Percentiles rank a stretch among this genome's conserved stretches.
Conservation (phyloP, 192 early-diverging fungal genomes). For the Podila minutissima region DNA sequence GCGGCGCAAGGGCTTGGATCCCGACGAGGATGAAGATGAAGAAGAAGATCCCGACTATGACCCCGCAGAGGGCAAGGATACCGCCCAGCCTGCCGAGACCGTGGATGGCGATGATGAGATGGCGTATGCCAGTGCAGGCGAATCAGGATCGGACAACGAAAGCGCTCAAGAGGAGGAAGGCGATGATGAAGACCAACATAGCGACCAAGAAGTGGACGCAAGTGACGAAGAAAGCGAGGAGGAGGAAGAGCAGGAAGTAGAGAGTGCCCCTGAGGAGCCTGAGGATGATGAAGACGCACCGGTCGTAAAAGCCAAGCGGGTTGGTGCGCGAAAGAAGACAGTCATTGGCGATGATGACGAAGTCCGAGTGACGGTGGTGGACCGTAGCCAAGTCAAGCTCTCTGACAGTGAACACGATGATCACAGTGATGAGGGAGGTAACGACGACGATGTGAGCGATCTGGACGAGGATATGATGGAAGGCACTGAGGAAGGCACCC, state of each 20-base stretch:
- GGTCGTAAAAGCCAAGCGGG: slow-evolving; percentile 6
- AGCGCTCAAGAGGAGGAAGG: slow-evolving; percentile 1
- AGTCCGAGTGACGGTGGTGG: slow-evolving; percentile 19
- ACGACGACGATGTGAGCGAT: slow-evolving; percentile 5
- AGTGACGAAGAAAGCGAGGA: background rate
- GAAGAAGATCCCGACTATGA: slow-evolving; percentile 4
- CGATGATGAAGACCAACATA: background rate
- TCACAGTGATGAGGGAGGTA: background rate
- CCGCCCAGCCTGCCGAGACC: background rate
- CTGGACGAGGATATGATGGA: slow-evolving; percentile 8
- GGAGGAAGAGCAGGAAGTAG: background rate
- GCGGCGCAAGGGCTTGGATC: slow-evolving; percentile 10
- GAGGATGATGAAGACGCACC: slow-evolving; percentile 15
- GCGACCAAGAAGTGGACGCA: background rate
- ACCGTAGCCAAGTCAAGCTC: slow-evolving; percentile 7
- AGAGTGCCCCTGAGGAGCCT: slow-evolving; percentile 1
- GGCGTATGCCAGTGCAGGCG: slow-evolving; percentile 6
- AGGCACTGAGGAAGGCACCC: background rate
- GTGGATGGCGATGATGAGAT: slow-evolving; percentile 8
- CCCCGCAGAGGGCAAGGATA: background rate
- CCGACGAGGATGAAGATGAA: slow-evolving; percentile 14
- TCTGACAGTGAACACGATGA: slow-evolving; percentile 8
- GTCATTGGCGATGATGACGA: slow-evolving; percentile 11
- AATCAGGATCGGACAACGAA: background rate
- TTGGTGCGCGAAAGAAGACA: background rate